Base-by-base conservation (phyloP, 441 rosid species). In the Capsella rubella region DNA sequence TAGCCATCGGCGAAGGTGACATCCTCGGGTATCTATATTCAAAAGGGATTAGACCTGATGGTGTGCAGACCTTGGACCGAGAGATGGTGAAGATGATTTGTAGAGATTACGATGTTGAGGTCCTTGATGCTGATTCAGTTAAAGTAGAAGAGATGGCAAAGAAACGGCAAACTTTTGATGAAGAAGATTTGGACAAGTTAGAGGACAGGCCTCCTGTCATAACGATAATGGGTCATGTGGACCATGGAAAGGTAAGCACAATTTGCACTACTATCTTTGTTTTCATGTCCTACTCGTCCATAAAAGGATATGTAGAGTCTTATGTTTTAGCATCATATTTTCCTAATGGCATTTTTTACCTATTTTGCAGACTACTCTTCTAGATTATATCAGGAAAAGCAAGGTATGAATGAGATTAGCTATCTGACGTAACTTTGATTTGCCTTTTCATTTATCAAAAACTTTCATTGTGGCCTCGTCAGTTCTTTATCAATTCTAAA, bases 221-320 rank as follows among this genome's bases (percentile, higher is more conserved):
- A 73, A 92, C 98, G n/a, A 92, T 95, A 71, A 95, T 95, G 99
- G 99, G 99, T 77, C 99, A 95, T 78, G 99, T 95, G 29, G 99
- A 95, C 81, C 99, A 95, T 63, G 99, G 99, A 78, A 95, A 95
- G 90, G 99, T 88, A 80, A 69, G 79, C 55, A 66, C 46, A 27
- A 11, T 62, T 62, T 68, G 28, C 56, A 71, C 55, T 47, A 12
- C 32, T 51, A 28, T 47, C 40, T 28, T 45, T 25, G 46, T 64
- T 46, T 42, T 46, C 47, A 66, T 63, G 10, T 78, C 55, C 32
- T 55, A 16, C 47, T 29, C 37, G 8, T 51, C 40, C 67, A 42
- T 61, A 43, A 27, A 61, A 10, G 39, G 69, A 52, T 28, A 66
- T 27, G 51, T 31, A 43, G 50, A 64, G 16, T 31, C 49, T 18